Percentiles rank a stretch among this genome's conserved stretches.
Conservation (phyloP, 345 rosid species). For the Trapa bicornis region DNA sequence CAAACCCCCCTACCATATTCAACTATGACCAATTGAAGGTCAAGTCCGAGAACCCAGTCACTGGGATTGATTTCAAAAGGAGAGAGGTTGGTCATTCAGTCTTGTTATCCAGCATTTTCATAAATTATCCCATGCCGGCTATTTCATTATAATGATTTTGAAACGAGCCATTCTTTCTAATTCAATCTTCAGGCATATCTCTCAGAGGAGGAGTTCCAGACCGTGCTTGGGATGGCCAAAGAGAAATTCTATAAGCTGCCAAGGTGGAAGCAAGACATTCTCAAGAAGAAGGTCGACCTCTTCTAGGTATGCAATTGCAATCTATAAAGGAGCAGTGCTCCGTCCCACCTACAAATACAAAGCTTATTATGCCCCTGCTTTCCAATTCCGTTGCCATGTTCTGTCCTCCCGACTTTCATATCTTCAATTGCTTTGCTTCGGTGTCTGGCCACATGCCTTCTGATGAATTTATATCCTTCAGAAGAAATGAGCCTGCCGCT, state of each 20-base stretch:
- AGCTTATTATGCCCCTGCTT: not conserved
- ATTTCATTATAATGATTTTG: not conserved
- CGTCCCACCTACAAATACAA: not conserved
- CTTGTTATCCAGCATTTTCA: not conserved
- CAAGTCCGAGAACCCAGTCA: conserved; percentile 74
- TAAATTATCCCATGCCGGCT: not conserved
- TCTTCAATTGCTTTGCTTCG: not conserved
- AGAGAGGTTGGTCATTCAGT: conserved; percentile 60
- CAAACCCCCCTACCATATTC: conserved; percentile 34
- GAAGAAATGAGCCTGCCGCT: not conserved
- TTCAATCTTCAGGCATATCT: conserved; percentile 55
- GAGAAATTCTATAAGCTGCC: conserved; percentile 75
- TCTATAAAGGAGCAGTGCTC: not conserved
- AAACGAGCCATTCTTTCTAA: not conserved
- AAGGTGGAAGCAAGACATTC: conserved; percentile 95
- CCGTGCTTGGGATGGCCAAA: conserved; percentile 58
- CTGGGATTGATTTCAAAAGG: conserved; percentile 78
- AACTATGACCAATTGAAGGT: conserved; percentile 77
- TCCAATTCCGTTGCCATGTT: not conserved
- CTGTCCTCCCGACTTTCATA: not conserved
- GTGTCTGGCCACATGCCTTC: not conserved
- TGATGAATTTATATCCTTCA: conserved; percentile 1
- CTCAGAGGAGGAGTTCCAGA: conserved; percentile 67
- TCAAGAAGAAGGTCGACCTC: conserved; percentile 70
- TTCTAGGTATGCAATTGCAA: conserved; percentile 25